phyloP scores from a whole-genome alignment of 176 grass and related monocot species.

The Lolium rigidum region DNA sequence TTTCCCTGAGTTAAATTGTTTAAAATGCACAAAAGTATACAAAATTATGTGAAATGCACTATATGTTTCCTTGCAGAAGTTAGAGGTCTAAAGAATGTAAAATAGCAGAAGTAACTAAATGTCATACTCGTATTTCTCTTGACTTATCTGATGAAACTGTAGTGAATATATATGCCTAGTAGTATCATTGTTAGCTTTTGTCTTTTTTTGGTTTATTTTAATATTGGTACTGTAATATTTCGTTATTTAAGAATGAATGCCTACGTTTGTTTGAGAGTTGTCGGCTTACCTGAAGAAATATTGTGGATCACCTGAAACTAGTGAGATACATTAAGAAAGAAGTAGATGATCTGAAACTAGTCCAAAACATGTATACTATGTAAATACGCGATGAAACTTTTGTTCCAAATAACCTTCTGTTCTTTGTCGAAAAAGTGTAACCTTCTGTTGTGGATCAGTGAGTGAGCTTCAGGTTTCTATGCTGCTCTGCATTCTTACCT shows the following conservation, averaged over 20 bases:
- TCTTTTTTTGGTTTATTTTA: not conserved
- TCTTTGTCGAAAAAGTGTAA: not conserved
- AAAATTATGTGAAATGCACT: not conserved
- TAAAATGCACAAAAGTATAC: not conserved
- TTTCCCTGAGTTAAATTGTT: not conserved
- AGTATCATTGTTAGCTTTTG: not conserved
- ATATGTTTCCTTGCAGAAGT: not conserved
- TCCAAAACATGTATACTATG: not conserved
- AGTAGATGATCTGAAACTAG: not conserved
- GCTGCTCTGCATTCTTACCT: not conserved
- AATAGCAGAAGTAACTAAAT: not conserved
- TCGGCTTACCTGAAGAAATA: not conserved
- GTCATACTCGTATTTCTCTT: not conserved
- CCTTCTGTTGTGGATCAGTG: not conserved
- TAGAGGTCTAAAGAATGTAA: not conserved
- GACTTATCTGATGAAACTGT: not conserved
- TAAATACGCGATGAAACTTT: not conserved
- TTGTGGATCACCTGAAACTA: not conserved
- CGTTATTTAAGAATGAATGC: not conserved
- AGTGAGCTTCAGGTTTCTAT: not conserved
- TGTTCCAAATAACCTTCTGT: not conserved
- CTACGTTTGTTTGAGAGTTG: not conserved
- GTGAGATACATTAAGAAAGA: not conserved
- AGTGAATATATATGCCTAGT: not conserved
- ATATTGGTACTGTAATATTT: not conserved